phyloP scores from a whole-genome alignment of 768 basidiomycete genomes.

The Dentipellis fragilis region DNA sequence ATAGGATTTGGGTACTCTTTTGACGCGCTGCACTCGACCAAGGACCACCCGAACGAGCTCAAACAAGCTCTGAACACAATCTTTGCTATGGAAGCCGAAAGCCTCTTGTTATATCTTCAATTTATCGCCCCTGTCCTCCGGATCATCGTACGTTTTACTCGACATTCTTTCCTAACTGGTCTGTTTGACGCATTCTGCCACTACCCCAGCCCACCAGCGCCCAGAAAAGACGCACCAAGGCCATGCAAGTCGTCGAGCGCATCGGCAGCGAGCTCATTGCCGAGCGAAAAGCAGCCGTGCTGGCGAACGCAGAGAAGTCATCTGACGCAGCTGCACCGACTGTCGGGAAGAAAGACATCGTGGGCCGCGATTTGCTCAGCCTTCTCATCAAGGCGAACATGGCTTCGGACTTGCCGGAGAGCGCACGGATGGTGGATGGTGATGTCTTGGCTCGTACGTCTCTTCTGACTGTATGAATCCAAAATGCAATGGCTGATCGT shows the following conservation, averaged over 20 bases:
- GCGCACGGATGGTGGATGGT: constrained; percentile 46
- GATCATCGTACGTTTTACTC: not conserved
- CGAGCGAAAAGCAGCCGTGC: constrained; percentile 24
- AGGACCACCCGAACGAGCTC: constrained; percentile 1
- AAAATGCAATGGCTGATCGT: not conserved
- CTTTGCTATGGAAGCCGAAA: not conserved
- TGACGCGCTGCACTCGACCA: not conserved
- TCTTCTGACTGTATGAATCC: not conserved
- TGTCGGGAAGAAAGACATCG: constrained; percentile 24
- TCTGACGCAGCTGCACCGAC: constrained; percentile 1
- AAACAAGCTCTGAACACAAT: not conserved
- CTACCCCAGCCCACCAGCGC: not conserved
- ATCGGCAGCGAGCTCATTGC: constrained; percentile 1
- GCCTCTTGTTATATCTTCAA: constrained; percentile 8
- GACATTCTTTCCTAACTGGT: not conserved
- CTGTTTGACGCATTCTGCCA: not conserved
- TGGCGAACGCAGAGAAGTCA: constrained; percentile 13
- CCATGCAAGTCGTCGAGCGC: not conserved
- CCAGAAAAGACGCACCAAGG: not conserved
- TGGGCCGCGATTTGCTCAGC: constrained; percentile 48
- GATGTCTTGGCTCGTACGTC: constrained; percentile 50
- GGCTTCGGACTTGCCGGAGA: constrained; percentile 45
- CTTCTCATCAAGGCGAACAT: constrained; percentile 57
- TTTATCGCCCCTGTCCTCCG: constrained; percentile 13
- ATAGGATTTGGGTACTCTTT: constrained; percentile 1